Conservation (phyloP, 2,329 filamentous ascomycete species). For the Penicillium psychrosexuale region DNA sequence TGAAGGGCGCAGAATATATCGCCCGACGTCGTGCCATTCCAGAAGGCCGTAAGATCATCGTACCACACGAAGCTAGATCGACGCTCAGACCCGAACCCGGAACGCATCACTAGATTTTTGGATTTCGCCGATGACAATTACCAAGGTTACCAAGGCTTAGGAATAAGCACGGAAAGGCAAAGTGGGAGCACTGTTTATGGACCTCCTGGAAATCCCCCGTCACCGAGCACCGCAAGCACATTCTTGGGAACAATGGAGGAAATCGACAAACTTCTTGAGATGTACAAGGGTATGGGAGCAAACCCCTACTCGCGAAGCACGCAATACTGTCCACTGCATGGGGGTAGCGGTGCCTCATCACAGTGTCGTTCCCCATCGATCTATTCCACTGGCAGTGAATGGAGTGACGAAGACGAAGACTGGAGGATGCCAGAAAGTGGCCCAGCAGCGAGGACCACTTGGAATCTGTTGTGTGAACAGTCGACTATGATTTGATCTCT, state of each 20-base stretch:
- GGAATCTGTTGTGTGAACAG: conserved; percentile 16
- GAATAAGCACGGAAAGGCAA: neutral
- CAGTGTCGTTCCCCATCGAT: neutral
- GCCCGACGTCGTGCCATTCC: neutral
- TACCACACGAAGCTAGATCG: neutral
- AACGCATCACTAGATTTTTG: neutral
- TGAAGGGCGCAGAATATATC: neutral
- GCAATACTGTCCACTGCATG: neutral
- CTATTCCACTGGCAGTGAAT: conserved; percentile 4
- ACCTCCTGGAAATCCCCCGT: neutral
- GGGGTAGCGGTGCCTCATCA: neutral
- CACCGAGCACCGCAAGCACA: neutral
- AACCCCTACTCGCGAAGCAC: neutral
- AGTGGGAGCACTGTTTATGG: neutral
- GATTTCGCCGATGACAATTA: neutral
- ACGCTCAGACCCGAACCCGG: neutral
- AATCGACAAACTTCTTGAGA: conserved; percentile 3
- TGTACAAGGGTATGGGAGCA: conserved; percentile 4
- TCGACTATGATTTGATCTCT: conserved; percentile 5
- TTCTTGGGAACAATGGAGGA: neutral
- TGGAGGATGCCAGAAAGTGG: neutral
- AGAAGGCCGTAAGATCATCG: neutral
- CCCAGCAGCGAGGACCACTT: conserved; percentile 11
- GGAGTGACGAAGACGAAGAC: conserved; percentile 11
- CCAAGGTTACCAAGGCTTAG: neutral